Evolutionary conservation across 306 rosid species (phyloP), one percentile per base, ranked within the genome.

Genomic region (Sesbania bispinosa): DNA sequence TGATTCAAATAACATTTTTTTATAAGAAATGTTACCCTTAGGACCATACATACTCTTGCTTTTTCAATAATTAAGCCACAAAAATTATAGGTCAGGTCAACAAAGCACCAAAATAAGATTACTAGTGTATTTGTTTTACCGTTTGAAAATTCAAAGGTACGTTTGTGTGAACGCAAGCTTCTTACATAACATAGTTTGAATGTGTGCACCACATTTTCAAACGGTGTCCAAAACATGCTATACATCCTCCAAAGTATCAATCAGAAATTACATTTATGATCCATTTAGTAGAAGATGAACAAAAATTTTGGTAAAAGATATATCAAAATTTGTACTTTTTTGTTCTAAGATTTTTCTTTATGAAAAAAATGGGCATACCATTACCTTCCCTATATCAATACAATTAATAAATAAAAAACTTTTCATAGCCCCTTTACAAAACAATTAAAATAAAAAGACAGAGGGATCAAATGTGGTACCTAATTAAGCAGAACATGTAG

Each of bases 401-500:
- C 27, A 29, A 61, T 39, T 16, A 61, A 42, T 19, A 72, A 61
- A 27, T 21, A 46, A 20, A 3, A 15, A 38, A 24, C 5, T 61
- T 43, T 58, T 35, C 24, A 57, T 10, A n/a, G 4, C 15, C 43
- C 20, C 43, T 18, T 54, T 24, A 24, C n/a, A 16, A 53, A 59
- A 27, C 32, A 67, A 63, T 4, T 60, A 62, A 13, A 43, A 74
- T 15, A 1, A 43, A 71, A 1, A 51, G n/a, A 41, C 0, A 65
- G 2, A n/a, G 53, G 19, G 20, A 68, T 33, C 4, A 18, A 75
- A 51, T 13, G 7, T n/a, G 41, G 48, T 75, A 83, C 84, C 84
- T 73, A 67, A 58, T 41, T 47, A 48, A 54, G 63, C 55, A 24
- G 74, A 66, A 79, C 88, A 89, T 88, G 87, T 74, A 81, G 81